Percentiles rank a stretch among this genome's conserved stretches.
Conservation (phyloP, 2,329 filamentous ascomycete genomes). For the Cryphonectria radicalis region DNA sequence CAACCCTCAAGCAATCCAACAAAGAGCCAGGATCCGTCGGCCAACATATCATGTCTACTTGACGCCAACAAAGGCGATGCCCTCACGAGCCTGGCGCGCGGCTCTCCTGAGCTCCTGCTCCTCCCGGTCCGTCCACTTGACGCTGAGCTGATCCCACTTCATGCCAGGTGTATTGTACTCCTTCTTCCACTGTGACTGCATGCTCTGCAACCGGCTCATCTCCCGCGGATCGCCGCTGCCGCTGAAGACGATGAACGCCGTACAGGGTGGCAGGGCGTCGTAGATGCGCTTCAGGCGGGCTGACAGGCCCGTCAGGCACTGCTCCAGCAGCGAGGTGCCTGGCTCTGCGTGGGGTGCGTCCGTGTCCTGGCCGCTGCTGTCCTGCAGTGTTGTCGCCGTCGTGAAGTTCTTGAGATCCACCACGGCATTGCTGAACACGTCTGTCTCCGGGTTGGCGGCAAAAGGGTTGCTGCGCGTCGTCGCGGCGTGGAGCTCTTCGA, state of each 20-base stretch:
- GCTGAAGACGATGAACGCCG: slow-evolving; percentile 66
- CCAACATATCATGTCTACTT: slow-evolving; percentile 48
- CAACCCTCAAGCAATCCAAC: too few relatives aligned
- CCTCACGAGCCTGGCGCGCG: slow-evolving; percentile 60
- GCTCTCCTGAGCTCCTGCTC: slow-evolving; percentile 65
- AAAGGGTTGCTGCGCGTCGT: slow-evolving; percentile 25
- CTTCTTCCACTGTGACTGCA: slow-evolving; percentile 63
- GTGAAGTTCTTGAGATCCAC: slow-evolving; percentile 23
- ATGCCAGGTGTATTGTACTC: slow-evolving; percentile 67
- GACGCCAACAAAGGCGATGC: slow-evolving; percentile 67
- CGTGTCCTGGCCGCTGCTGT: slow-evolving; percentile 10
- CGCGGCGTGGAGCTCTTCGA: slow-evolving; percentile 31
- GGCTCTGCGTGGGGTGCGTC: not conserved
- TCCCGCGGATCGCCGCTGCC: slow-evolving; percentile 71
- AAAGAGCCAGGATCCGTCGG: not conserved
- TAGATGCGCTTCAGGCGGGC: slow-evolving; percentile 60
- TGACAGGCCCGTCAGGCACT: slow-evolving; percentile 50
- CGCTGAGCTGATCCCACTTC: slow-evolving; percentile 69
- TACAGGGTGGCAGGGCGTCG: slow-evolving; percentile 64
- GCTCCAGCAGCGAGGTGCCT: slow-evolving; percentile 45
- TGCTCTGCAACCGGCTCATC: slow-evolving; percentile 64
- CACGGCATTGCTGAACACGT: slow-evolving; percentile 24
- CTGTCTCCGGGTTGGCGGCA: slow-evolving; percentile 15
- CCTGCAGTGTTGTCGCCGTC: slow-evolving; percentile 17
- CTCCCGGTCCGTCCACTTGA: slow-evolving; percentile 70